Percentiles rank a stretch among this genome's conserved stretches.
phyloP scores from a whole-genome alignment of 1,284 basidiomycete genomes.

The Rhodotorula glutinis region DNA sequence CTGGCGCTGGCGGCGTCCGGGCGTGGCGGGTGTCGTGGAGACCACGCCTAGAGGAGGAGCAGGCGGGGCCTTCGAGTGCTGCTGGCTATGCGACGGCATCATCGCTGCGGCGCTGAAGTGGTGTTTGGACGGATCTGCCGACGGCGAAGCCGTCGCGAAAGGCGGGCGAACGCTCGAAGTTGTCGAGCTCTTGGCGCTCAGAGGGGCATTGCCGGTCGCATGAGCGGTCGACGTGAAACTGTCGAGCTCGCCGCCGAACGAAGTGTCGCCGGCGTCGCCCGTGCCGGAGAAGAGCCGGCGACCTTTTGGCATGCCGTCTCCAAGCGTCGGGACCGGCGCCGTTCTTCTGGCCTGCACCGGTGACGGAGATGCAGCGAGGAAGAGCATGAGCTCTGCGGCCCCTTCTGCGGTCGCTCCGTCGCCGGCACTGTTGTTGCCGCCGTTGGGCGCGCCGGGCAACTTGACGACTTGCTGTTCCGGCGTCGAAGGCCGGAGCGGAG shows the following conservation, averaged over 20 bases:
- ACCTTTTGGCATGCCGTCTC: constrained; percentile 26
- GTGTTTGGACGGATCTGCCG: constrained; percentile 5
- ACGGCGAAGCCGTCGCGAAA: background rate
- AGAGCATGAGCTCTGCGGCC: constrained; percentile 45
- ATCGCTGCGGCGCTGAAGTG: too few relatives aligned
- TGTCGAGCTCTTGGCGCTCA: background rate
- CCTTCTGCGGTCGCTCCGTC: constrained; percentile 25
- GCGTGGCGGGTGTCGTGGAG: constrained; percentile 15
- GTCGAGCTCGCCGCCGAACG: background rate
- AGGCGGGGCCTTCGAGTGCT: background rate
- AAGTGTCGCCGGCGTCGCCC: background rate
- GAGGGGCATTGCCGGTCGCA: background rate
- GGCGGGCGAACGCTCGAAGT: background rate
- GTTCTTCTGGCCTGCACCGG: constrained; percentile 32
- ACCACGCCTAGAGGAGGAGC: background rate
- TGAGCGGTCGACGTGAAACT: background rate
- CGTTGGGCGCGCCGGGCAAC: constrained; percentile 8
- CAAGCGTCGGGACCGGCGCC: background rate
- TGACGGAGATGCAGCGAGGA: constrained; percentile 40
- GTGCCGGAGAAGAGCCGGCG: constrained; percentile 23
- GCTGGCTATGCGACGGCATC: background rate
- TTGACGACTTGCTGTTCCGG: constrained; percentile 15
- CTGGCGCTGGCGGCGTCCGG: constrained; percentile 18
- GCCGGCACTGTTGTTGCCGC: background rate
- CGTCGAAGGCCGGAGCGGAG: constrained; percentile 20